Base-by-base conservation (phyloP, 208 protist species). In the Porcisia hertigi region DNA sequence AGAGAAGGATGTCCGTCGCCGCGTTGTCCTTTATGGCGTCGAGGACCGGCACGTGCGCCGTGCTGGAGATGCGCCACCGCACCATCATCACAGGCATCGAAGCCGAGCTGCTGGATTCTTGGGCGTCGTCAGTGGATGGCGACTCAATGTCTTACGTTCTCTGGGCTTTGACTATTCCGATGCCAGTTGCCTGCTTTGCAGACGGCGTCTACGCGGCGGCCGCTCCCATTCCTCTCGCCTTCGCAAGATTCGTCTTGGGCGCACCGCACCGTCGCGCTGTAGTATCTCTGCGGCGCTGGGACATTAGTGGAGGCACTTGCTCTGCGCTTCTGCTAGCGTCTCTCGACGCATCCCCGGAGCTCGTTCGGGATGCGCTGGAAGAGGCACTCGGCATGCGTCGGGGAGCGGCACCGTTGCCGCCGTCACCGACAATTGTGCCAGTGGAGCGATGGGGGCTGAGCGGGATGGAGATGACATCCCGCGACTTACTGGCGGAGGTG, bases 281-380 rank as follows among this genome's bases (percentile, higher is more conserved):
- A 5, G 66, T 81, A 49, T 45, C 75, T 20, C 67, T 84, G 54
- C 67, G 34, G 8, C 64, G 83, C 25, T 87, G 83, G 83, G 81
- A 86, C 58, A 23, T 85, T 39, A 43, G n/a, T 53, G 66, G 57
- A n/a, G 81, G 77, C 52, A 82, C 77, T 12, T 66, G 69, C 12
- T 71, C 81, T 30, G 71, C 73, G 49, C 69, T 85, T 47, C 18
- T 74, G 53, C 72, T 85, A 30, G 59, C 76, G 4, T 45, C 72
- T 5, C 16, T 52, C 9, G 53, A 66, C n/a, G 39, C 41, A 8
- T 14, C 55, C 20, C 25, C 57, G 3, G 53, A 14, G 20, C 53
- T 18, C 4, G 69, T 85, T 5, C 71, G 52, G 23, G 47, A 45
- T 3, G 55, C 14, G 16, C n/a, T 84, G 58, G 57, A 54, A 16